Evolutionary conservation across 1,284 basidiomycete species (phyloP).

Genomic region (Rhodotorula sp.): DNA sequence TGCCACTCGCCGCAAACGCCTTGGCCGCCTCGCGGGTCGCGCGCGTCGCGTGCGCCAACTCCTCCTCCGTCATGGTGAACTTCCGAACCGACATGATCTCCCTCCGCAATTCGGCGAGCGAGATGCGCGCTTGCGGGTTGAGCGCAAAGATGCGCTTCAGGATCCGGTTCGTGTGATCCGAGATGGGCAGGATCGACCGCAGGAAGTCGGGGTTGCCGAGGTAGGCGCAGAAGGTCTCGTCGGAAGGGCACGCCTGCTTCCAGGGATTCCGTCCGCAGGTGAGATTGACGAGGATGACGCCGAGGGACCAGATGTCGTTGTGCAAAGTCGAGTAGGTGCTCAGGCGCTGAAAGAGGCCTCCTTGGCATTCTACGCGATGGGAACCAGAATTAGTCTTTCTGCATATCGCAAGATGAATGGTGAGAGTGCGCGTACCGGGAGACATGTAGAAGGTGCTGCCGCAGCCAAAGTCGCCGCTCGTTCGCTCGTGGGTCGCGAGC

Average conservation of each 20-base stretch:
- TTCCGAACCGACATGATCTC: constrained; percentile 61
- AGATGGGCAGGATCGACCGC: constrained; percentile 69
- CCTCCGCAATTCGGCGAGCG: constrained; percentile 63
- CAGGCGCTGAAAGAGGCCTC: constrained; percentile 64
- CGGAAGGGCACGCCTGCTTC: constrained; percentile 68
- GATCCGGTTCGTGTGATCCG: constrained; percentile 58
- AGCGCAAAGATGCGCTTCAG: constrained; percentile 58
- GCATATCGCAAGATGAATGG: not conserved
- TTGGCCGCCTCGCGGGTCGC: constrained; percentile 48
- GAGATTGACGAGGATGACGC: constrained; percentile 88
- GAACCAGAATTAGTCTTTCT: constrained; percentile 25
- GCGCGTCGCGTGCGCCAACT: constrained; percentile 54
- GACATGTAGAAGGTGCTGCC: constrained; percentile 97
- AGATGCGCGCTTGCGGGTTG: constrained; percentile 53
- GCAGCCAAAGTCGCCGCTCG: constrained; percentile 88
- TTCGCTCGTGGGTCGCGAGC: constrained; percentile 84
- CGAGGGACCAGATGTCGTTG: constrained; percentile 91
- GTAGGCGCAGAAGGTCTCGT: constrained; percentile 71
- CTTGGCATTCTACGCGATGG: constrained; percentile 76
- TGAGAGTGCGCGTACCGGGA: constrained; percentile 63
- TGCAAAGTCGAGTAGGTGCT: constrained; percentile 69
- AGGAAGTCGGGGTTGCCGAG: constrained; percentile 68
- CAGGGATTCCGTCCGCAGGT: constrained; percentile 85
- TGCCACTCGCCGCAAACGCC: constrained; percentile 38
- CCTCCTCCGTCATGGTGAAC: constrained; percentile 65